Evolutionary conservation across 257 asterid species (phyloP), one percentile per base, ranked within the genome.

Genomic region (Solanum bulbocastanum): DNA sequence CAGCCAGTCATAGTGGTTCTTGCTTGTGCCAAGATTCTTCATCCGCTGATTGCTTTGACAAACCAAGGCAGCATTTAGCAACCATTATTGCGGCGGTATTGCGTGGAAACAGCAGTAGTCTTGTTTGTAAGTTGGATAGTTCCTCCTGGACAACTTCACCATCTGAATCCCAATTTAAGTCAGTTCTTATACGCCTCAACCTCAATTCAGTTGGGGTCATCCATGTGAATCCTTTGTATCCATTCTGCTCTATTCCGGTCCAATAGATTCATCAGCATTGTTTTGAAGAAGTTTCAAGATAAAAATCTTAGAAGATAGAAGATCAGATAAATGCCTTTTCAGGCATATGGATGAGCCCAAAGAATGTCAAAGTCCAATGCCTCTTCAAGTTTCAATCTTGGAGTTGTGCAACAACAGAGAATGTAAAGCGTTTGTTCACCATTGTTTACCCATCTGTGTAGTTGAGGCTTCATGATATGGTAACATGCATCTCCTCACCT

Each of bases 401-500:
- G 65, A 73, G n/a, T 10, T 30, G 1, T 20, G 66, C 32, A 5
- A n/a, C 65, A 73, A 18, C 10, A 56, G 27, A 20, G 25, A 8
- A 39, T 16, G 2, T 25, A 1, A 40, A 7, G 68, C 8, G 10
- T 56, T 68, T 46, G 27, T 27, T 27, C 85, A 46, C 76, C 62
- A 69, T 30, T 52, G 85, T 75, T 74, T 62, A 83, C 89, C 89
- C 44, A 83, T 89, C 18, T 75, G 11, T 10, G 87, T 32, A 87
- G 85, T 36, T 22, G 35, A 56, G 39, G 88, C 83, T 81, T 91
- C 93, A 90, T 76, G 92, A 87, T 90, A 94, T 87, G 87, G 86
- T 89, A n/a, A 93, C 90, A 20, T 46, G 94, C 95, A 96, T 92
- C 86, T 95, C 99, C 84, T 90, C 93, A 87, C 96, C 94, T 14